Percentiles rank a stretch among this genome's conserved stretches.
Evolutionary conservation across 441 rosid genomes (phyloP).

Genomic region (Hura crepitans): DNA sequence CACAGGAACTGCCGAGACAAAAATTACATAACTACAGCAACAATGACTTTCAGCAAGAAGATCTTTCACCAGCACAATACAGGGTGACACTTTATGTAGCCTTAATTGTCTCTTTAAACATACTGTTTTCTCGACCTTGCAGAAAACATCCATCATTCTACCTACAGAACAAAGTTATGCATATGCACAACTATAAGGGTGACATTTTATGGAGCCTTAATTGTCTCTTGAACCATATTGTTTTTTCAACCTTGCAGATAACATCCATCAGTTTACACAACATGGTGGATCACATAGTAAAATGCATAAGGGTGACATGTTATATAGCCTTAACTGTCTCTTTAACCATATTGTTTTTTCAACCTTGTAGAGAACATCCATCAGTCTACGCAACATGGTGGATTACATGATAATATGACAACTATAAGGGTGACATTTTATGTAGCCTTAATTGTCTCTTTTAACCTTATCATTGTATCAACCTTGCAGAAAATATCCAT

Average conservation of each 20-base stretch:
- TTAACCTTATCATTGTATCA: background rate
- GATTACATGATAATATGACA: too few relatives aligned
- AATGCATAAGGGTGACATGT: too few relatives aligned
- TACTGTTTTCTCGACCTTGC: background rate
- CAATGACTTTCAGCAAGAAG: background rate
- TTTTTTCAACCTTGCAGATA: too few relatives aligned
- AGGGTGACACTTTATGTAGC: background rate
- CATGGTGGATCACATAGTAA: too few relatives aligned
- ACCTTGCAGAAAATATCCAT: background rate
- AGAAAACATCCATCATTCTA: background rate
- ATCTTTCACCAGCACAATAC: background rate
- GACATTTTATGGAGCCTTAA: too few relatives aligned
- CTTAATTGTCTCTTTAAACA: background rate
- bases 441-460: background rate
- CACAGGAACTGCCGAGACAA: background rate
- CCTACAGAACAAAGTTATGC: background rate
- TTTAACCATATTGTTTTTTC: too few relatives aligned
- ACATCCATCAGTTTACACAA: too few relatives aligned
- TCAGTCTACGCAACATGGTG: too few relatives aligned
- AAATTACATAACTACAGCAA: background rate
- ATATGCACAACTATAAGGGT: background rate
- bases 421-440: background rate
- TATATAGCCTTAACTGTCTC: too few relatives aligned
- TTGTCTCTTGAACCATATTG: too few relatives aligned
- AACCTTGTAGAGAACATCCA: too few relatives aligned